Evolutionary conservation across 176 grass and related monocot genomes (phyloP).

Genomic region (Triticum urartu): DNA sequence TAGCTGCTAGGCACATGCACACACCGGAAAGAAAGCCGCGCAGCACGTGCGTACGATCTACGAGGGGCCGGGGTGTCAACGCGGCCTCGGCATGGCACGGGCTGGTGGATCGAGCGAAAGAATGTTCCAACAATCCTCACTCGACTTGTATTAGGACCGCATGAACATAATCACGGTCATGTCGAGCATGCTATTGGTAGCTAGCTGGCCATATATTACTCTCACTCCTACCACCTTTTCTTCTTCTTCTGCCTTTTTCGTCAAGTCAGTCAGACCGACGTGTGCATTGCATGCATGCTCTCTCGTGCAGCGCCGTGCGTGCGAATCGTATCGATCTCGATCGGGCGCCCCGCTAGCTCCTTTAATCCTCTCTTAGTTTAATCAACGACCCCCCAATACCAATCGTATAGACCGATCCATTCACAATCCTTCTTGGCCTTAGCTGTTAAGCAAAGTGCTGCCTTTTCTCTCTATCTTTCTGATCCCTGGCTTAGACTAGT

Average conservation of each 20-base stretch:
- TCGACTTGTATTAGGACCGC: too few species aligned
- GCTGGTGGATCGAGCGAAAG: too few species aligned
- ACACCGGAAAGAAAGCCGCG: too few species aligned
- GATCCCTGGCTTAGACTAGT: not conserved
- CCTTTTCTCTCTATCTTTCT: not conserved
- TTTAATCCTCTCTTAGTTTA: not conserved
- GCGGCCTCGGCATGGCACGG: too few species aligned
- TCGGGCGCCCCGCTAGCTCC: not conserved
- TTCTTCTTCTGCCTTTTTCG: not conserved
- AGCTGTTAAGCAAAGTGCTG: slow-evolving; percentile 40
- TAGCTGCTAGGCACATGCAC: too few species aligned
- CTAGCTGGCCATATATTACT: too few species aligned
- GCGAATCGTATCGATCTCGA: not conserved
- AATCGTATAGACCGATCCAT: not conserved
- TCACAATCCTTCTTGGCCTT: slow-evolving; percentile 27
- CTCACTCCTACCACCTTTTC: not conserved
- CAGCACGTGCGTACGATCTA: too few species aligned
- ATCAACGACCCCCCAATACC: not conserved
- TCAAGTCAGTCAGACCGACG: not conserved
- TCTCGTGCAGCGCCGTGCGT: not conserved
- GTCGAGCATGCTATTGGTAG: too few species aligned
- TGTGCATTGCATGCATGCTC: slow-evolving; percentile 12
- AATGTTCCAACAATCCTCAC: too few species aligned
- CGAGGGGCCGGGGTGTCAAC: too few species aligned
- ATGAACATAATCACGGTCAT: too few species aligned